phyloP scores from a whole-genome alignment of 768 basidiomycete species.

The Lentinula edodes region DNA sequence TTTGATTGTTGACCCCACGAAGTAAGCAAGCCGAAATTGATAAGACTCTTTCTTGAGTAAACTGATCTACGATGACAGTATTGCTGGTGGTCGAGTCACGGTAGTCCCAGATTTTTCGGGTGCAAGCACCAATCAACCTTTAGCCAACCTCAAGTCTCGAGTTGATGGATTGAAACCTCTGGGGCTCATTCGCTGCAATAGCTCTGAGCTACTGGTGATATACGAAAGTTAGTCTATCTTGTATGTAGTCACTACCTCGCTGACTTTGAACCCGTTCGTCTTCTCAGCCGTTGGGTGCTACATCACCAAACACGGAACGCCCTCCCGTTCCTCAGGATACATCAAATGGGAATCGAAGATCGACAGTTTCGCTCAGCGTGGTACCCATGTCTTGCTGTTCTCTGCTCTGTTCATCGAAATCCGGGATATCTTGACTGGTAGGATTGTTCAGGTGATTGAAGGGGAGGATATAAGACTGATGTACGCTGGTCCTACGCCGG shows the following conservation, averaged over 20 bases:
- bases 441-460: constrained; percentile 81
- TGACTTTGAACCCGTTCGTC: not conserved
- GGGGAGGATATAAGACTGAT: constrained; percentile 64
- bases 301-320: constrained; percentile 63
- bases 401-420: constrained; percentile 74
- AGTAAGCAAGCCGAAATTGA: constrained; percentile 37
- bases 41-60: not conserved
- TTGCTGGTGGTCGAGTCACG: constrained; percentile 33
- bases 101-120: constrained; percentile 57
- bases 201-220: constrained; percentile 59
- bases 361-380: constrained; percentile 53
- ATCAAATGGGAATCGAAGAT: constrained; percentile 79
- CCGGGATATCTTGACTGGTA: constrained; percentile 55
- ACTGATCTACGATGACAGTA: constrained; percentile 19
- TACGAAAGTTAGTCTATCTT: constrained; percentile 56
- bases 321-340: constrained; percentile 54
- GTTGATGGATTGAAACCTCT: constrained; percentile 57
- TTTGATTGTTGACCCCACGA: constrained; percentile 59
- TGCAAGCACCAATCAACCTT: constrained; percentile 30
- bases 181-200: constrained; percentile 54
- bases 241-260: not conserved
- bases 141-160: constrained; percentile 50
- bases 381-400: constrained; percentile 64
- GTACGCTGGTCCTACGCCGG: constrained; percentile 32
- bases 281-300: constrained; percentile 67